These are phyloP conservation scores for Collybiopsis confluens DNA, from an alignment of 768 basidiomycete genomes.

Conservation along the genomic window DNA sequence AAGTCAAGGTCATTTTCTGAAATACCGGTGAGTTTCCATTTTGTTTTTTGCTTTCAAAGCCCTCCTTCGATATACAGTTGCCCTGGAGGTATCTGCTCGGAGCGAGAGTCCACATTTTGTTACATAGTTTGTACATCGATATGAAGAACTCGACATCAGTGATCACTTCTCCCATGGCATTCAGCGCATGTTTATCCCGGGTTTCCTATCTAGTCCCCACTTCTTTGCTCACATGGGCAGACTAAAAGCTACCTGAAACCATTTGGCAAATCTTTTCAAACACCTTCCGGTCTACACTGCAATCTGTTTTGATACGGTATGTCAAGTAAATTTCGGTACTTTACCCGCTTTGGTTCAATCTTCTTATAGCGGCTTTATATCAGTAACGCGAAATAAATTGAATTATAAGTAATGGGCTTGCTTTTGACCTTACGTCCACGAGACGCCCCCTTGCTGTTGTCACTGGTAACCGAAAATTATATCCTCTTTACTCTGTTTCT, in stretches of 20 bases:
- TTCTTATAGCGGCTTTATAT: background rate
- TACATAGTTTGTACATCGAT: background rate
- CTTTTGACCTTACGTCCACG: background rate
- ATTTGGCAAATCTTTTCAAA: background rate
- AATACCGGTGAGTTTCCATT: background rate
- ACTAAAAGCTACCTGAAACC: background rate
- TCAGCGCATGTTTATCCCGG: background rate
- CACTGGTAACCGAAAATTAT: constrained; percentile 4
- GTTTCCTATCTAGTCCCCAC: background rate
- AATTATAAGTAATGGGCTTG: background rate
- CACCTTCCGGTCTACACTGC: background rate
- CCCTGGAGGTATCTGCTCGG: background rate
- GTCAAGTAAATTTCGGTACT: background rate
- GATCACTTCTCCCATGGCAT: background rate
- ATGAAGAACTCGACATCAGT: background rate
- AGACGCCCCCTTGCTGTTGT: background rate
- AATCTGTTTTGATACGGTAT: constrained; percentile 4
- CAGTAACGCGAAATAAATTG: background rate
- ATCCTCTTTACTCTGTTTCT: background rate
- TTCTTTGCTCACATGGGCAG: constrained; percentile 5
- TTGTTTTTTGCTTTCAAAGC: background rate
- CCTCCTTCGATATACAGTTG: background rate
- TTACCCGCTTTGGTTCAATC: constrained; percentile 5
- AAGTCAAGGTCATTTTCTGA: background rate
- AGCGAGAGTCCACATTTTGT: background rate